These are phyloP conservation scores for Eimeria acervulina DNA, from an alignment of 169 alveolate species.

Conservation along the genomic window DNA sequence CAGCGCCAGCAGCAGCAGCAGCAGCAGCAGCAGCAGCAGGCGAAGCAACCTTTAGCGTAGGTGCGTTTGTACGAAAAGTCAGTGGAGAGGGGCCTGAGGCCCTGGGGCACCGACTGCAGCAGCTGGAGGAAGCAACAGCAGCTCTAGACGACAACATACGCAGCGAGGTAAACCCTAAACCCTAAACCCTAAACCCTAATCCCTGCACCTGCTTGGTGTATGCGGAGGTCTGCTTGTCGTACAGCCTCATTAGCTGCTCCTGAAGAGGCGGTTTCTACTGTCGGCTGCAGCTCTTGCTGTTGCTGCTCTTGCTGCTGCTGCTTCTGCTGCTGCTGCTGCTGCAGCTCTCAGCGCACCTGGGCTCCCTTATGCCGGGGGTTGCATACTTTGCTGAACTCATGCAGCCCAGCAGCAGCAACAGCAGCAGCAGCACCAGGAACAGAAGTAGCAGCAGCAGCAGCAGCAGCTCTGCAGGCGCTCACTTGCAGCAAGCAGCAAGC, in stretches of 20 bases:
- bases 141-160: not conserved
- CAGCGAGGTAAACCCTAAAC: conserved; percentile 11
- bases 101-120: conserved; percentile 36
- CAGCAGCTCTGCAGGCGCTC: too few species aligned
- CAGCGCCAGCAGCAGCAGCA: not conserved
- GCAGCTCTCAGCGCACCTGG: conserved; percentile 33
- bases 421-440: conserved; percentile 22
- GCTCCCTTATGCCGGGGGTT: conserved; percentile 33
- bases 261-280: too few species aligned
- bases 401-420: conserved; percentile 17
- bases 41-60: conserved; percentile 29
- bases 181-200: conserved; percentile 26
- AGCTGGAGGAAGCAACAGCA: conserved; percentile 1
- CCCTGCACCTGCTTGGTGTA: not conserved
- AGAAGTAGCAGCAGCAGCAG: conserved; percentile 24
- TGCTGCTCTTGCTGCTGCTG: conserved; percentile 21
- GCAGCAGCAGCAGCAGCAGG: conserved; percentile 32
- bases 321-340: not conserved
- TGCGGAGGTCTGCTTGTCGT: too few species aligned
- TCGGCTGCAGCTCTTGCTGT: not conserved
- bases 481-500: not conserved
- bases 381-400: conserved; percentile 16
- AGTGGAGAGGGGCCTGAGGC: conserved; percentile 43
- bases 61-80: conserved; percentile 2
- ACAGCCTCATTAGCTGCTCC: too few species aligned